Conservation (phyloP, 805 yeast species). For the Kazachstania taianensis region DNA sequence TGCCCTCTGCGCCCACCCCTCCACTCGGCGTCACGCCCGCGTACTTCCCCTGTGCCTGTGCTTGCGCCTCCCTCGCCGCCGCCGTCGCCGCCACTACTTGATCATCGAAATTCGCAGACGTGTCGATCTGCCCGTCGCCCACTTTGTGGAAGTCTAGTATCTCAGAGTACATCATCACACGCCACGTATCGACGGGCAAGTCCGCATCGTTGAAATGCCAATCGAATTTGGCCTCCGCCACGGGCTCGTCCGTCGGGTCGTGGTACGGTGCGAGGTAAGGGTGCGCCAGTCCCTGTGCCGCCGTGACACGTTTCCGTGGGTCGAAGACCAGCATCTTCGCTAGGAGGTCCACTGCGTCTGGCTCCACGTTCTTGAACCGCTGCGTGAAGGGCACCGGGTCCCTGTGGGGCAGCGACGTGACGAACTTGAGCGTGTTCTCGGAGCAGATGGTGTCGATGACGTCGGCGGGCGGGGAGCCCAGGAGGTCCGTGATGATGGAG, state of each 20-base stretch:
- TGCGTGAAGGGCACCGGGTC: constrained; percentile 84
- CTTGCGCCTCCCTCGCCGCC: constrained; percentile 29
- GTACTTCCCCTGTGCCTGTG: constrained; percentile 19
- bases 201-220: constrained; percentile 99
- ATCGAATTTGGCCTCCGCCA: constrained; percentile 75
- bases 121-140: constrained; percentile 34
- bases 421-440: constrained; percentile 89
- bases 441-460: constrained; percentile 94
- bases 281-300: constrained; percentile 81
- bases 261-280: constrained; percentile 92
- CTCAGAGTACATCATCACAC: constrained; percentile 98
- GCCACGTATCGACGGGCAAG: constrained; percentile 79
- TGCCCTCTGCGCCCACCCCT: not conserved
- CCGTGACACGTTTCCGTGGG: constrained; percentile 88
- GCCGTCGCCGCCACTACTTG: constrained; percentile 32
- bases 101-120: constrained; percentile 28
- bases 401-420: constrained; percentile 83
- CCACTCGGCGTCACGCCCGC: constrained; percentile 1
- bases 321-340: constrained; percentile 90
- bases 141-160: constrained; percentile 92
- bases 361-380: constrained; percentile 56
- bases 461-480: constrained; percentile 94
- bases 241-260: constrained; percentile 96
- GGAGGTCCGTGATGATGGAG: constrained; percentile 87
- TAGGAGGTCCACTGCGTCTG: constrained; percentile 79